These are phyloP conservation scores for Dendrocalamus latiflorus DNA, from an alignment of 202 grass and related monocot genomes.

Conservation along the genomic window DNA sequence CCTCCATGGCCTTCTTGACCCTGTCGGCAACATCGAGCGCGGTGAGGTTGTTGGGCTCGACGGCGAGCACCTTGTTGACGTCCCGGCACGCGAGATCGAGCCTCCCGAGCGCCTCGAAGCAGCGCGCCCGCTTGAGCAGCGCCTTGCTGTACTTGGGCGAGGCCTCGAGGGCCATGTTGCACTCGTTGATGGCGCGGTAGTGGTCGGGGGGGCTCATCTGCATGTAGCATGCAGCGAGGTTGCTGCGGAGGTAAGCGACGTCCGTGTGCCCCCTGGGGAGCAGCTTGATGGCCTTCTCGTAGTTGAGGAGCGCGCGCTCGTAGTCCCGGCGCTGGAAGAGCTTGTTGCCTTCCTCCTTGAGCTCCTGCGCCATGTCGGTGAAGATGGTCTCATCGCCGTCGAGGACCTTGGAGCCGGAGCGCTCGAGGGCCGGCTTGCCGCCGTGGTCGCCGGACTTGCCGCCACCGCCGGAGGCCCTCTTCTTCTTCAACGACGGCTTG, in stretches of 20 bases:
- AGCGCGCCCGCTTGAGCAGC: slow-evolving; percentile 80
- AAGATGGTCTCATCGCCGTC: slow-evolving; percentile 61
- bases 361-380: slow-evolving; percentile 63
- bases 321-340: slow-evolving; percentile 88
- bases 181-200: slow-evolving; percentile 75
- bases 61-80: slow-evolving; percentile 50
- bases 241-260: slow-evolving; percentile 73
- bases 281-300: slow-evolving; percentile 74
- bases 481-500: slow-evolving; percentile 79
- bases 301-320: slow-evolving; percentile 62
- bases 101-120: slow-evolving; percentile 70
- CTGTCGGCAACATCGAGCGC: slow-evolving; percentile 65
- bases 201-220: slow-evolving; percentile 75
- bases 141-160: slow-evolving; percentile 75
- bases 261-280: slow-evolving; percentile 54
- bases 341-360: slow-evolving; percentile 82
- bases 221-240: slow-evolving; percentile 92
- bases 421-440: slow-evolving; percentile 32
- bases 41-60: slow-evolving; percentile 68
- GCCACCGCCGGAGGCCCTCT: slow-evolving; percentile 29
- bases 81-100: slow-evolving; percentile 69
- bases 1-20: slow-evolving; percentile 52
- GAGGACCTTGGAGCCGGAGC: slow-evolving; percentile 55
- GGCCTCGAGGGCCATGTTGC: slow-evolving; percentile 75
- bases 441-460: slow-evolving; percentile 29